Evolutionary conservation across 2,329 filamentous ascomycete species (phyloP), one percentile per base, ranked within the genome.

Genomic region (Cytospora chrysosperma): DNA sequence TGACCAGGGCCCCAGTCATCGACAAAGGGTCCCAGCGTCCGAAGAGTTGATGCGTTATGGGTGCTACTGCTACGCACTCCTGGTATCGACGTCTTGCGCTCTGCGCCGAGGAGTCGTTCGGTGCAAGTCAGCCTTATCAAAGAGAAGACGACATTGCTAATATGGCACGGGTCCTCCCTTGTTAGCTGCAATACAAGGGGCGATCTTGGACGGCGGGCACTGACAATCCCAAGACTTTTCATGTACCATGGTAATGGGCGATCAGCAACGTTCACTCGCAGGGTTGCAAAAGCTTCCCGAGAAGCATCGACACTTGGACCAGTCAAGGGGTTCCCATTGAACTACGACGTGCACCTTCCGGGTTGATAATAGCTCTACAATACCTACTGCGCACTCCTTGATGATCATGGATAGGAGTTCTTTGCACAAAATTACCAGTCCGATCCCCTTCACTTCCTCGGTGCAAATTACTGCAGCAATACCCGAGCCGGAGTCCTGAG

Each of bases 241-340:
- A n/a, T n/a, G n/a, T 51, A 50, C 52, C 43, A 59, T 53, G 17
- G 37, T 32, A 54, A 59, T 56, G 51, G 43, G 60, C 57, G 55
- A 61, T 62, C 63, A 50, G 53, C 59, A 57, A 47, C 43, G 32
- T 62, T 56, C 56, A 55, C 59, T 52, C 51, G 51, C 52, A 65
- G 43, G 55, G 56, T 59, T 63, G 56, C 60, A 65, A 32, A 56
- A 63, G 56, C 50, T 57, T 65, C 63, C 59, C 63, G 63, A 59
- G 60, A 37, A 63, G 60, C 63, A 56, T 59, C 60, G 32, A 56
- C 37, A 52, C 51, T 50, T 28, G 43, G 51, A 53, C 59, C 51
- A 50, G 50, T 55, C 50, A 55, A 43, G 59, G 52, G 30, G 43
- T 6, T 56, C 56, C 63, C 63, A 55, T 56, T 15, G 55, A 43